These are phyloP conservation scores for Aspergillus terreus DNA, from an alignment of 2,329 filamentous ascomycete genomes.

Conservation along the genomic window DNA sequence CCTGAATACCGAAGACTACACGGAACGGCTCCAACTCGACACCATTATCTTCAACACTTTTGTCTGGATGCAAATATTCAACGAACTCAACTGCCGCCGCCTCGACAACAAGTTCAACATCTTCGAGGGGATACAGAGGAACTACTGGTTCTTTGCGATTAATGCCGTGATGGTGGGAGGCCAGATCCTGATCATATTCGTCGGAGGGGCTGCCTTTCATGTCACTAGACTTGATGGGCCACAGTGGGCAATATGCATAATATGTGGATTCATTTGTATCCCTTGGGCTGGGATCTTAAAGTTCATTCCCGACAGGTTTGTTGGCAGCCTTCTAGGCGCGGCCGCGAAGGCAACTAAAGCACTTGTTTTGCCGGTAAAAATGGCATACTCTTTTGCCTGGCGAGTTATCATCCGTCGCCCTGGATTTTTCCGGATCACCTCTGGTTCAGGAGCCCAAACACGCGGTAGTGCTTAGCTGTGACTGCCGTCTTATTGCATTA, in stretches of 20 bases:
- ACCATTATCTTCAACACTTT: conserved; percentile 97
- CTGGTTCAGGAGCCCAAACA: too few species aligned
- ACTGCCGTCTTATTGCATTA: too few species aligned
- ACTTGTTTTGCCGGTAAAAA: not conserved
- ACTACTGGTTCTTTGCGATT: conserved; percentile 82
- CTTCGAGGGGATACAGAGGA: conserved; percentile 75
- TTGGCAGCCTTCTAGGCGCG: not conserved
- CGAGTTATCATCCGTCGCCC: too few species aligned
- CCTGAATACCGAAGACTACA: conserved; percentile 23
- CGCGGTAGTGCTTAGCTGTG: too few species aligned
- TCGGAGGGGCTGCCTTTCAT: conserved; percentile 74
- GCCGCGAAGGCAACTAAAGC: not conserved
- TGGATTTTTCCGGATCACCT: too few species aligned
- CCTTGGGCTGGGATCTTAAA: conserved; percentile 1
- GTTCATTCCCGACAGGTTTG: not conserved
- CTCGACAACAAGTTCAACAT: conserved; percentile 93
- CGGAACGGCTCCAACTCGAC: conserved; percentile 49
- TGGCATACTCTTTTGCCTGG: too few species aligned
- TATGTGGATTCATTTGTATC: not conserved
- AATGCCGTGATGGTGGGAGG: conserved; percentile 79
- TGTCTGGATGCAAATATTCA: conserved; percentile 99
- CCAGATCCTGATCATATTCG: conserved; percentile 83
- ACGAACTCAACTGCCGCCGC: conserved; percentile 90
- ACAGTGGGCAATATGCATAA: conserved; percentile 80
- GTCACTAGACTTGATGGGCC: conserved; percentile 63